phyloP scores from a whole-genome alignment of 306 rosid species.

The Castanea mollissima region DNA sequence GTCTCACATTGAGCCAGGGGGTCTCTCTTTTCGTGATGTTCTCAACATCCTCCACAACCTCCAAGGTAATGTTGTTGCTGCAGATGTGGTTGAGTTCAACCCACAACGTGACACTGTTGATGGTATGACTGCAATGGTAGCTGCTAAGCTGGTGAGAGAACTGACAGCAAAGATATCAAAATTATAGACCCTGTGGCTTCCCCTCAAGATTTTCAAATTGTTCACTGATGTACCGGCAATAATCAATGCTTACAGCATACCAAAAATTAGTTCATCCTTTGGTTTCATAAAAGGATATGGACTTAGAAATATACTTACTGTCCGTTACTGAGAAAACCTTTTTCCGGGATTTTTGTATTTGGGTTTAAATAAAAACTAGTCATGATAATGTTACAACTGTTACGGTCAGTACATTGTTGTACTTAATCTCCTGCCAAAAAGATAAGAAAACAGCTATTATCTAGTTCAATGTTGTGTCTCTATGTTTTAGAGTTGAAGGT shows the following conservation, averaged over 20 bases:
- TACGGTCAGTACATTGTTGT: neutral
- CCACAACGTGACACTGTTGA: conserved; percentile 95
- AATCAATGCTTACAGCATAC: neutral
- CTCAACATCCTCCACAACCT: conserved; percentile 92
- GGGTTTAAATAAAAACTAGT: neutral
- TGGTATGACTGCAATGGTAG: conserved; percentile 99
- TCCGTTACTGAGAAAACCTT: neutral
- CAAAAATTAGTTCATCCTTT: neutral
- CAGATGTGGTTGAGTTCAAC: conserved; percentile 86
- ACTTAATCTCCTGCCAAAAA: neutral
- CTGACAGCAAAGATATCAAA: conserved; percentile 81
- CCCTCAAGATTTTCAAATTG: neutral
- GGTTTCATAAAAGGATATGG: neutral
- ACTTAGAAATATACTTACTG: neutral
- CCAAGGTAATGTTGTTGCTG: conserved; percentile 79
- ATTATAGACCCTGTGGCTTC: conserved; percentile 23
- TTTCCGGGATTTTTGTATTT: neutral
- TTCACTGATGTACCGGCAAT: conserved; percentile 8
- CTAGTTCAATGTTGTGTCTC: neutral
- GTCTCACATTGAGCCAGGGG: conserved; percentile 96
- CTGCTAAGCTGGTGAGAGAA: conserved; percentile 94
- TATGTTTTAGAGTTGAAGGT: neutral
- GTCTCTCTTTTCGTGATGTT: conserved; percentile 85
- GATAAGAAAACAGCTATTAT: neutral
- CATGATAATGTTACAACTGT: neutral